Percentiles rank a stretch among this genome's conserved stretches.
These are phyloP conservation scores for Oxyria digyna DNA, from an alignment of 148 eudicot species.

Conservation along the genomic window DNA sequence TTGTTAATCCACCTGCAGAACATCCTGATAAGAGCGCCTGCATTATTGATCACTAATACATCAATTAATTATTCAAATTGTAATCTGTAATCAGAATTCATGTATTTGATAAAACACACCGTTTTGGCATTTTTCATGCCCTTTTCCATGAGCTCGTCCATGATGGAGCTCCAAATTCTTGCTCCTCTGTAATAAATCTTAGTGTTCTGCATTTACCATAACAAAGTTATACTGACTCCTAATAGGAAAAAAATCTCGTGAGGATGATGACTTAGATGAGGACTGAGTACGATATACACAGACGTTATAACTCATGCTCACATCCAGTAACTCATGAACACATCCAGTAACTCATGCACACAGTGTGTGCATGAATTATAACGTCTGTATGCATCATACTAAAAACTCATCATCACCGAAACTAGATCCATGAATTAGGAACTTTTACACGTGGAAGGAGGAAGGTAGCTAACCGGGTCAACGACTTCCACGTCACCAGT, in stretches of 20 bases:
- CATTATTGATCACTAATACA: neutral
- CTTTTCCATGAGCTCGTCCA: constrained; percentile 69
- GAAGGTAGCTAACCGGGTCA: constrained; percentile 26
- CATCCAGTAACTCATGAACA: too few relatives aligned
- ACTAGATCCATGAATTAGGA: neutral
- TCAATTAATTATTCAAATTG: neutral
- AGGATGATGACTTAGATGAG: too few relatives aligned
- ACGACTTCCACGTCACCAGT: constrained; percentile 45
- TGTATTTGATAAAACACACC: constrained; percentile 23
- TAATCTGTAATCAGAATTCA: neutral
- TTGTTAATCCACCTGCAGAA: neutral
- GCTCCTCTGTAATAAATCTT: constrained; percentile 81
- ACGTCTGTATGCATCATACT: too few relatives aligned
- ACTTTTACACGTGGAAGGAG: neutral
- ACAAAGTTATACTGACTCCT: too few relatives aligned
- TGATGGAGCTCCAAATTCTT: constrained; percentile 54
- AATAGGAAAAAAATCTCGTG: too few relatives aligned
- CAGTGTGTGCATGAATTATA: too few relatives aligned
- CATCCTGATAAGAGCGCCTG: neutral
- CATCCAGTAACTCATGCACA: too few relatives aligned
- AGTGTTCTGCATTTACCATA: constrained; percentile 31
- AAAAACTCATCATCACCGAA: neutral
- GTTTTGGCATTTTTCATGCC: constrained; percentile 73
- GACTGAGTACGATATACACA: too few relatives aligned
- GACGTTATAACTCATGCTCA: too few relatives aligned